Percentiles rank a stretch among this genome's conserved stretches.
Evolutionary conservation across 306 rosid genomes (phyloP).

Genomic region (Arachis stenosperma): DNA sequence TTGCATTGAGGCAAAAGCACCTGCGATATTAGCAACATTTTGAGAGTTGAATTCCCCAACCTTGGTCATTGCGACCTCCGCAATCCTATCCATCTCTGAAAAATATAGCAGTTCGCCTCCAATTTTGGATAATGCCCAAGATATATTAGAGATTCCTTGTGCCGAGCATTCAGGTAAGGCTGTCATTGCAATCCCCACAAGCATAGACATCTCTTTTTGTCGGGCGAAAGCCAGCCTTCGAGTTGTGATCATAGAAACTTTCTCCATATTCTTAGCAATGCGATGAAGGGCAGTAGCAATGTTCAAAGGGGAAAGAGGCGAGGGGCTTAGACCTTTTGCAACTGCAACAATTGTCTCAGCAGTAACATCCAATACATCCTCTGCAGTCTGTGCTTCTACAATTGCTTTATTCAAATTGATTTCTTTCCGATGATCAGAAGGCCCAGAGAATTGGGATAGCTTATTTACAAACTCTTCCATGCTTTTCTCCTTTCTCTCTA

Average conservation of each 20-base stretch:
- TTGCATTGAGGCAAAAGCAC: constrained; percentile 95
- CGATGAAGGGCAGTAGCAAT: constrained; percentile 94
- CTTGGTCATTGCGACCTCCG: constrained; percentile 80
- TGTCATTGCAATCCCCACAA: constrained; percentile 83
- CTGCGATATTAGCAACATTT: constrained; percentile 85
- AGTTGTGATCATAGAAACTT: constrained; percentile 67
- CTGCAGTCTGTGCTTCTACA: constrained; percentile 79
- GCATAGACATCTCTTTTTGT: constrained; percentile 91
- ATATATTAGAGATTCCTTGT: constrained; percentile 84
- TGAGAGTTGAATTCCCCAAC: constrained; percentile 82
- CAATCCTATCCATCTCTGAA: constrained; percentile 96
- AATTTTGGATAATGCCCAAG: constrained; percentile 93
- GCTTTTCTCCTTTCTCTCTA: constrained; percentile 60
- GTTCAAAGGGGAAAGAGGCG: constrained; percentile 89
- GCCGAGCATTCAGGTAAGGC: constrained; percentile 87
- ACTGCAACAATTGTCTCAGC: constrained; percentile 79
- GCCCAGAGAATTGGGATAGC: constrained; percentile 82
- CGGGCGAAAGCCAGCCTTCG: constrained; percentile 84
- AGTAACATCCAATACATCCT: constrained; percentile 75
- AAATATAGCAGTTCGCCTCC: constrained; percentile 86
- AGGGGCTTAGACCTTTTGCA: constrained; percentile 86
- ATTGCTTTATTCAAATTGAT: constrained; percentile 73
- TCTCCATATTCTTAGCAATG: constrained; percentile 94
- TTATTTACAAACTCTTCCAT: constrained; percentile 64
- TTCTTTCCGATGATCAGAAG: constrained; percentile 79